Conservation (phyloP, 768 basidiomycete genomes). For the Chiua virens region DNA sequence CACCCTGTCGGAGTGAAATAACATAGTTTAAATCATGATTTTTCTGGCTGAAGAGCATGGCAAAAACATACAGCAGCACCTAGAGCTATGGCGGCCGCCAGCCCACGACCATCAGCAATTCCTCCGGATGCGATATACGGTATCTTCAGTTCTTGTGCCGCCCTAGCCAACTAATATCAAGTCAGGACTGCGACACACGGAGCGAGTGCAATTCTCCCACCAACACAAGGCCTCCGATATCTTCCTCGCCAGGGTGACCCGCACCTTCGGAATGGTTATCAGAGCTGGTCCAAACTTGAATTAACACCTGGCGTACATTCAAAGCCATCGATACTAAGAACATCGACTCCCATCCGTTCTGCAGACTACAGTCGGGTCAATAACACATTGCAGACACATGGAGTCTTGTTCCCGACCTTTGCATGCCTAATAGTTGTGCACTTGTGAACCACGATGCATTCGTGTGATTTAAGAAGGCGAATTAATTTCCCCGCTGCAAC, state of each 20-base stretch:
- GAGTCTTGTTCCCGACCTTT: constrained; percentile 45
- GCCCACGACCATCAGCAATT: constrained; percentile 81
- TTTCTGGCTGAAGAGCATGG: not conserved
- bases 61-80: constrained; percentile 66
- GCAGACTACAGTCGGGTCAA: constrained; percentile 44
- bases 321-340: constrained; percentile 87
- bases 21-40: not conserved
- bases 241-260: constrained; percentile 93
- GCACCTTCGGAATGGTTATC: constrained; percentile 57
- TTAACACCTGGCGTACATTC: constrained; percentile 58
- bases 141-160: constrained; percentile 76
- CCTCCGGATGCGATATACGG: constrained; percentile 94
- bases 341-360: constrained; percentile 78
- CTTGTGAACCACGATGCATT: constrained; percentile 85
- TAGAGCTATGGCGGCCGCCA: constrained; percentile 78
- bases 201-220: constrained; percentile 36
- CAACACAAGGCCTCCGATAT: constrained; percentile 84
- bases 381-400: constrained; percentile 21
- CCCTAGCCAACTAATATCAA: constrained; percentile 68
- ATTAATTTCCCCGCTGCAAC: constrained; percentile 70
- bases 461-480: constrained; percentile 75
- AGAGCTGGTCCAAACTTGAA: not conserved
- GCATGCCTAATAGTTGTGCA: constrained; percentile 87
- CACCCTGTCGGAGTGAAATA: constrained; percentile 48
- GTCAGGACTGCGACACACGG: not conserved